Conservation (phyloP, 1,139 yeast species). For the Zygosaccharomyces pseudobailii region DNA sequence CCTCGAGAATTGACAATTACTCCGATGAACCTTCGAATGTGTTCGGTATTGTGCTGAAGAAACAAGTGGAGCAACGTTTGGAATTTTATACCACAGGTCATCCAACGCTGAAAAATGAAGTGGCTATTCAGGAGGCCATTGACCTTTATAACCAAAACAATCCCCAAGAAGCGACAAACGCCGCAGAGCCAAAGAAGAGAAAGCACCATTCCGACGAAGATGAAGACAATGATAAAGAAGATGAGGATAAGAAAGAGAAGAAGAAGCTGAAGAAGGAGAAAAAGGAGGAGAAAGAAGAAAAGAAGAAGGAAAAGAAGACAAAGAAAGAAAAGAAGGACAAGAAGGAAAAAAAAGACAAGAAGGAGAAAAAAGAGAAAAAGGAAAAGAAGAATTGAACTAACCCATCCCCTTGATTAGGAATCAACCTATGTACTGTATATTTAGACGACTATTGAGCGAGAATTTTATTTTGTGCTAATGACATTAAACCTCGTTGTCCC, state of each 20-base stretch:
- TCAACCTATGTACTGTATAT: constrained; percentile 26
- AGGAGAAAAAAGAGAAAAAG: constrained; percentile 19
- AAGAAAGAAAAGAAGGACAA: constrained; percentile 53
- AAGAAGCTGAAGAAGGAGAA: constrained; percentile 49
- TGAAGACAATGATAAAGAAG: constrained; percentile 36
- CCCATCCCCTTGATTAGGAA: constrained; percentile 6
- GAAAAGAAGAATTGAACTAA: constrained; percentile 7
- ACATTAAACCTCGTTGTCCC: constrained; percentile 7
- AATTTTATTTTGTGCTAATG: constrained; percentile 1
- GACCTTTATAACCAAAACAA: constrained; percentile 58
- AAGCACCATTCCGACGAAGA: constrained; percentile 40
- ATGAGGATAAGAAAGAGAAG: constrained; percentile 39
- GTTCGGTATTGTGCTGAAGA: constrained; percentile 85
- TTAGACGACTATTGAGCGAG: constrained; percentile 18
- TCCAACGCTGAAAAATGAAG: constrained; percentile 93
- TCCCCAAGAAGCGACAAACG: constrained; percentile 36
- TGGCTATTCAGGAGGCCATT: constrained; percentile 89
- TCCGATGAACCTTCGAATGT: constrained; percentile 80
- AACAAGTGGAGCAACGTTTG: constrained; percentile 97
- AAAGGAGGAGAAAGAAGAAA: constrained; percentile 51
- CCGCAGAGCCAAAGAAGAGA: constrained; percentile 40
- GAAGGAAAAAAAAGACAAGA: constrained; percentile 48
- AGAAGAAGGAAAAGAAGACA: constrained; percentile 48
- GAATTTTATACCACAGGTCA: constrained; percentile 94
- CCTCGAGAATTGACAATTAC: constrained; percentile 96